Evolutionary conservation across 495 filamentous ascomycete species (phyloP).

Genomic region (Tuber calosporum): DNA sequence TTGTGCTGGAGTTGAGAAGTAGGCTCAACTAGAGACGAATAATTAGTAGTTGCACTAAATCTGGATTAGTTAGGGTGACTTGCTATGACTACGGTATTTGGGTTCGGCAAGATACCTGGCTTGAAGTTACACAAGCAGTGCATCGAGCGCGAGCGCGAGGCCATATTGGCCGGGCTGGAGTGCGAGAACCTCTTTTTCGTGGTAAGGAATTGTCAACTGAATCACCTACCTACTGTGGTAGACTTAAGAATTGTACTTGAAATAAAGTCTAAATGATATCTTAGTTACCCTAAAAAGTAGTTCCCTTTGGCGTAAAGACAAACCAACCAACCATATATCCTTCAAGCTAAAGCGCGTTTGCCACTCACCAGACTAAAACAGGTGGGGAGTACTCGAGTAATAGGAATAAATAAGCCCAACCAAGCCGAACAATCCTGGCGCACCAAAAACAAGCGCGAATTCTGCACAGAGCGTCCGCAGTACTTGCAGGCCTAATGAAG

Average conservation of each 20-base stretch:
- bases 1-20: background rate
- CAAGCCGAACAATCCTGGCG: background rate
- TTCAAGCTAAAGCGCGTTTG: background rate
- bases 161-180: background rate
- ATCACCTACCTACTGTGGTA: no score
- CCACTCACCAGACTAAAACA: background rate
- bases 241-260: background rate
- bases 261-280: background rate
- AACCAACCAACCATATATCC: background rate
- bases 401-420: background rate
- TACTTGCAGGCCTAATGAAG: no score
- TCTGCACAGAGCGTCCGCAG: background rate
- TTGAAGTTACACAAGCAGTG: background rate
- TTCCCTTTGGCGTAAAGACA: background rate
- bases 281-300: background rate
- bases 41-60: background rate
- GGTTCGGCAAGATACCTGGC: background rate
- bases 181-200: background rate
- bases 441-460: background rate
- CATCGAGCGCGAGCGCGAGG: background rate
- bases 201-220: background rate
- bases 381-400: background rate
- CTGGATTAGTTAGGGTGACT: background rate
- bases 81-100: background rate
- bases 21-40: background rate